Percentiles rank a stretch among this genome's conserved stretches.
phyloP scores from a whole-genome alignment of 306 rosid genomes.

The Quercus aquifolioides region DNA sequence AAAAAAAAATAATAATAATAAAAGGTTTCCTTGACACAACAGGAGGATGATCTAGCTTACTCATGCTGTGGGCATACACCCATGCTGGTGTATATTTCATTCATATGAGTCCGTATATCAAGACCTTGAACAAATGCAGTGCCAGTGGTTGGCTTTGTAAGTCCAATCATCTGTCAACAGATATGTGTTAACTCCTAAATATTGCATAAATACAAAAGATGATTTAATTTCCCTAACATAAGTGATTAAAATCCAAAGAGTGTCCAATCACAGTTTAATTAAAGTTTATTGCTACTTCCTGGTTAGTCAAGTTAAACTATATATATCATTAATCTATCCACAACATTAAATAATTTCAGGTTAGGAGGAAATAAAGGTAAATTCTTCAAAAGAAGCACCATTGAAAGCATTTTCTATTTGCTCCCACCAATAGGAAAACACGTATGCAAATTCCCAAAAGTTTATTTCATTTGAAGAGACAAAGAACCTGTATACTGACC shows the following conservation, averaged over 20 bases:
- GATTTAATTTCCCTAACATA: not conserved
- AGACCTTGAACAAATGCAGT: slow-evolving; percentile 75
- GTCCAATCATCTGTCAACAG: slow-evolving; percentile 82
- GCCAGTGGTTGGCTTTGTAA: slow-evolving; percentile 75
- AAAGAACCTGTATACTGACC: slow-evolving; percentile 44
- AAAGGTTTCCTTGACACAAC: not conserved
- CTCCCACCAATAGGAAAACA: not conserved
- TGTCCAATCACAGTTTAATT: too few relatives aligned
- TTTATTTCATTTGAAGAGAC: not conserved
- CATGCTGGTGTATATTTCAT: slow-evolving; percentile 85
- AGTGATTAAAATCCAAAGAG: not conserved
- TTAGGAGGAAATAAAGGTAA: too few relatives aligned
- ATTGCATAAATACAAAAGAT: not conserved
- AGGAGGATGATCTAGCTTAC: slow-evolving; percentile 43
- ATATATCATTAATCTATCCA: too few relatives aligned
- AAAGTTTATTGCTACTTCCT: too few relatives aligned
- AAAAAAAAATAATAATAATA: too few relatives aligned
- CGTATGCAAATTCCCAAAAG: not conserved
- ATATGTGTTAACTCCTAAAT: not conserved
- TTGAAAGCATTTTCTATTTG: not conserved
- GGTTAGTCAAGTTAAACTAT: too few relatives aligned
- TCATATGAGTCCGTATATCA: slow-evolving; percentile 70
- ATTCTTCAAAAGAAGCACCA: not conserved
- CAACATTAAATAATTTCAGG: not conserved
- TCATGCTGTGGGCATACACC: slow-evolving; percentile 96